phyloP scores from a whole-genome alignment of 306 rosid genomes.

The Glycyrrhiza uralensis region DNA sequence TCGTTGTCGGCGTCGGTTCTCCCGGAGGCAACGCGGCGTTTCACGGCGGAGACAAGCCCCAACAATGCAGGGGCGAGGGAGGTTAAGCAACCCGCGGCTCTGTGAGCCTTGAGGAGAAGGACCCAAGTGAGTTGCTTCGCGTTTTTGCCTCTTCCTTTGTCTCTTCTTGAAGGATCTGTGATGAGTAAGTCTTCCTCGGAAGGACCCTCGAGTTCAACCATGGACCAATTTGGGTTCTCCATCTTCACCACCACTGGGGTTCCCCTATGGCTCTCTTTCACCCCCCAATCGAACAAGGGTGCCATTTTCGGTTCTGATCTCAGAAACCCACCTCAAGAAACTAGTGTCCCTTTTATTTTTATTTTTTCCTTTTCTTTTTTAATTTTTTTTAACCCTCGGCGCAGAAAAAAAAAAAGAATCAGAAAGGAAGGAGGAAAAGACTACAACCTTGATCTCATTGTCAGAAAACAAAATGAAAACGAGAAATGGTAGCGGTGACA shows the following conservation, averaged over 20 bases:
- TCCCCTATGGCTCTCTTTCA: slow-evolving; percentile 63
- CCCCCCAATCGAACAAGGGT: slow-evolving; percentile 72
- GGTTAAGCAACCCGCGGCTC: slow-evolving; percentile 81
- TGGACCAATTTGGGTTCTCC: slow-evolving; percentile 96
- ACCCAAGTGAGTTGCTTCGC: slow-evolving; percentile 95
- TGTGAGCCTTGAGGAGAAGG: slow-evolving; percentile 80
- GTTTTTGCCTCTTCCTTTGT: slow-evolving; percentile 66
- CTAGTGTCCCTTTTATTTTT: neutral
- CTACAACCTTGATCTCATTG: slow-evolving; percentile 59
- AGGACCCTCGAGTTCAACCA: slow-evolving; percentile 91
- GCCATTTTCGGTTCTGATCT: slow-evolving; percentile 61
- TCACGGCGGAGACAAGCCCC: slow-evolving; percentile 53
- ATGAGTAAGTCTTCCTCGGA: slow-evolving; percentile 65
- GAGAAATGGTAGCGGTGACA: slow-evolving; percentile 17
- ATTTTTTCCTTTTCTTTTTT: neutral
- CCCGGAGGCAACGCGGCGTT: slow-evolving; percentile 72
- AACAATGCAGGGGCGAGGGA: slow-evolving; percentile 69
- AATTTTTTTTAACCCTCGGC: neutral
- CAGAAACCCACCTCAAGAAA: slow-evolving; percentile 8
- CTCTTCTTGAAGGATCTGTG: slow-evolving; percentile 42
- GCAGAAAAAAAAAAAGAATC: neutral
- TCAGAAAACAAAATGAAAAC: slow-evolving; percentile 27
- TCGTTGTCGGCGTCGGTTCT: slow-evolving; percentile 61
- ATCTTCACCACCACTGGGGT: slow-evolving; percentile 97
- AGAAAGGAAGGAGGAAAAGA: neutral